Evolutionary conservation across 805 yeast genomes (phyloP).

Genomic region (Candida coquimbonensis): DNA sequence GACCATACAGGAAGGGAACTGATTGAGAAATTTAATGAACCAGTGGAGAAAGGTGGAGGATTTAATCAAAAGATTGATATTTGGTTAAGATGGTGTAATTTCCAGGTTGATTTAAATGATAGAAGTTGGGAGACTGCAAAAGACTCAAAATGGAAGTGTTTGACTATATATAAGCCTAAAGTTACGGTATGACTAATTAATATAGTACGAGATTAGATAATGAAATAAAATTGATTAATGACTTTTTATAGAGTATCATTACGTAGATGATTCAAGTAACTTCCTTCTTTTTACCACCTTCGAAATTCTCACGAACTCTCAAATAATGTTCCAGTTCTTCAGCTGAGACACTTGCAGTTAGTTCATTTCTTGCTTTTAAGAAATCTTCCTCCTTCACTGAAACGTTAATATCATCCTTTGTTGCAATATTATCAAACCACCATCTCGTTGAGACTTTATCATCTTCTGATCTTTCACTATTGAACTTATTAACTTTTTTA

Average conservation of each 20-base stretch:
- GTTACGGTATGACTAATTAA: too few relatives aligned
- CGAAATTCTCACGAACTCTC: slow-evolving; percentile 73
- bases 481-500: slow-evolving; percentile 46
- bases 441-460: slow-evolving; percentile 57
- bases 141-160: slow-evolving; percentile 22
- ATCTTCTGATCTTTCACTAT: slow-evolving; percentile 31
- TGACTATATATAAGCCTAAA: slow-evolving; percentile 15
- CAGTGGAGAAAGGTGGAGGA: slow-evolving; percentile 37
- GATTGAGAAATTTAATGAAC: slow-evolving; percentile 32
- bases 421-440: slow-evolving; percentile 87
- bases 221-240: too few relatives aligned
- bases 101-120: slow-evolving; percentile 31
- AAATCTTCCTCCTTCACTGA: slow-evolving; percentile 69
- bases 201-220: too few relatives aligned
- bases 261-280: too few relatives aligned
- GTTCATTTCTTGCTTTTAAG: slow-evolving; percentile 59
- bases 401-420: slow-evolving; percentile 58
- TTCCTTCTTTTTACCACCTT: slow-evolving; percentile 40
- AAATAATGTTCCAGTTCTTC: slow-evolving; percentile 83
- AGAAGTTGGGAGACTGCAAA: slow-evolving; percentile 30
- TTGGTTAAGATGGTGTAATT: slow-evolving; percentile 32
- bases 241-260: too few relatives aligned
- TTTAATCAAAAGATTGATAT: slow-evolving; percentile 25
- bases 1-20: slow-evolving; percentile 24
- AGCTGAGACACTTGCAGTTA: slow-evolving; percentile 80